A percentile compares a stretch with the other conserved stretches of the same genome.
These are phyloP conservation scores for Ceriops decandra DNA, from an alignment of 345 rosid species.

Conservation along the genomic window DNA sequence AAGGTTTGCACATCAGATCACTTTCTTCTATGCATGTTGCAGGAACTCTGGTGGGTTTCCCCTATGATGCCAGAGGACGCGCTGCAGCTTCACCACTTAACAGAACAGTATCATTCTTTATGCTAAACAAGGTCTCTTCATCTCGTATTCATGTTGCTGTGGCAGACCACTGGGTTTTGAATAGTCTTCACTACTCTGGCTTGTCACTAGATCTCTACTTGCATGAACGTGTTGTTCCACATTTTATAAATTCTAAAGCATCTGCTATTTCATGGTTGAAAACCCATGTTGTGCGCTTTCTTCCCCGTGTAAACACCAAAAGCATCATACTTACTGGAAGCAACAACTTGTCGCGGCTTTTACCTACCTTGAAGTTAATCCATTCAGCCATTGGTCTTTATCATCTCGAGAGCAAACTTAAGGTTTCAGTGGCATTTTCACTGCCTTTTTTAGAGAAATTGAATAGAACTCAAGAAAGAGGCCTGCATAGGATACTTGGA, in stretches of 20 bases:
- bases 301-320: conserved; percentile 26
- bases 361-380: conserved; percentile 29
- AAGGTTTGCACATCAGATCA: background rate
- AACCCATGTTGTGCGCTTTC: conserved; percentile 15
- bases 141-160: conserved; percentile 18
- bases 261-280: conserved; percentile 38
- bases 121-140: conserved; percentile 24
- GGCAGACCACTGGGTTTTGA: conserved; percentile 19
- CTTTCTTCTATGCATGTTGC: background rate
- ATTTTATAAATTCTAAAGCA: conserved; percentile 20
- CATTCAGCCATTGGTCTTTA: conserved; percentile 18
- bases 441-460: conserved; percentile 35
- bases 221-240: conserved; percentile 23
- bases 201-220: conserved; percentile 35
- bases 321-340: conserved; percentile 27
- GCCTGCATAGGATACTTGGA: conserved; percentile 23
- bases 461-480: conserved; percentile 14
- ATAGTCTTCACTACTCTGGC: conserved; percentile 12
- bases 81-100: conserved; percentile 14
- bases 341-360: conserved; percentile 25
- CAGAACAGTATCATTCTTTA: conserved; percentile 20
- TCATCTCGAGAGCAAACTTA: conserved; percentile 14
- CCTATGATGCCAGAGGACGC: conserved; percentile 19
- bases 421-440: conserved; percentile 40
- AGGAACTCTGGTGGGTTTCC: conserved; percentile 39